Evolutionary conservation across 306 rosid species (phyloP).

Genomic region (Bauhinia variegata): DNA sequence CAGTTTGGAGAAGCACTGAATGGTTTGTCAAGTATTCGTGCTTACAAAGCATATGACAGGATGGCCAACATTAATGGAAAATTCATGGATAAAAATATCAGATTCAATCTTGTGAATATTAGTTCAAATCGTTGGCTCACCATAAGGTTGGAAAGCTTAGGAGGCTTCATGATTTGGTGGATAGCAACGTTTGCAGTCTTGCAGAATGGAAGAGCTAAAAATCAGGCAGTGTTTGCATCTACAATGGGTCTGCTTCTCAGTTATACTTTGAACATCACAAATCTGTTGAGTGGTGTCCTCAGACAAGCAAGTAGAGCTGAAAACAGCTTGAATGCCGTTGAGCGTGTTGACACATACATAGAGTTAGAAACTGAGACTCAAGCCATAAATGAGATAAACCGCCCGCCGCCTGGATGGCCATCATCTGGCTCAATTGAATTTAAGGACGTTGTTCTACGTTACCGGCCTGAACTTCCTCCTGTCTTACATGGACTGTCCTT

Average conservation of each 20-base stretch:
- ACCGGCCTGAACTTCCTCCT: slow-evolving; percentile 89
- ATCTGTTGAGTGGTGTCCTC: slow-evolving; percentile 68
- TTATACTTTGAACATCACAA: slow-evolving; percentile 81
- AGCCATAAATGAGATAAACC: slow-evolving; percentile 61
- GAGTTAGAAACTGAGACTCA: slow-evolving; percentile 79
- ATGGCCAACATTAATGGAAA: slow-evolving; percentile 72
- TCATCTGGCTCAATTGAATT: slow-evolving; percentile 67
- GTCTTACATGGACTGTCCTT: slow-evolving; percentile 81
- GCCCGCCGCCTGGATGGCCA: slow-evolving; percentile 87
- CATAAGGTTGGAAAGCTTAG: slow-evolving; percentile 71
- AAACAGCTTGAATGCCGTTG: slow-evolving; percentile 82
- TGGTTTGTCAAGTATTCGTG: slow-evolving; percentile 79
- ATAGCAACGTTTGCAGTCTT: slow-evolving; percentile 84
- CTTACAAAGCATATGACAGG: slow-evolving; percentile 80
- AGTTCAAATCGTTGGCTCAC: slow-evolving; percentile 77
- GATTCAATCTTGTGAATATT: slow-evolving; percentile 66
- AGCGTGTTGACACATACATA: slow-evolving; percentile 77
- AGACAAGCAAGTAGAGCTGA: slow-evolving; percentile 89
- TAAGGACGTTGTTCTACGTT: slow-evolving; percentile 82
- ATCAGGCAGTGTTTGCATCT: slow-evolving; percentile 67
- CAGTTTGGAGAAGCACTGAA: slow-evolving; percentile 92
- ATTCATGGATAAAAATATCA: slow-evolving; percentile 81
- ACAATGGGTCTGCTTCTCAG: slow-evolving; percentile 88
- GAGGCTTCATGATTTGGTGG: slow-evolving; percentile 91
- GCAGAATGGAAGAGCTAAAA: slow-evolving; percentile 65